phyloP scores from a whole-genome alignment of 192 early-diverging fungal genomes.

The Globomyces pollinis-pini region DNA sequence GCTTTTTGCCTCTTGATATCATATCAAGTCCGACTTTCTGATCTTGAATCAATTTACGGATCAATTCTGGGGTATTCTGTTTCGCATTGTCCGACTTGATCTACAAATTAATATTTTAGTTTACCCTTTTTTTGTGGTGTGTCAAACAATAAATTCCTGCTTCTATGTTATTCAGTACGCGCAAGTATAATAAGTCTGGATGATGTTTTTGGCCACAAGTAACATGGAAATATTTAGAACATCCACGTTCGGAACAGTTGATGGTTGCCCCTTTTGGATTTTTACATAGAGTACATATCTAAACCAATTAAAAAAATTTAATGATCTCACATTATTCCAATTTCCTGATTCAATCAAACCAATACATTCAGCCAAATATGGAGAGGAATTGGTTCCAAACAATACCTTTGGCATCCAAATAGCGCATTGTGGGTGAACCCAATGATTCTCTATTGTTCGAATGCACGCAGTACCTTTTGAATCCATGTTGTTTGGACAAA shows the following conservation, averaged over 20 bases:
- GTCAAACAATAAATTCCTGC: background rate
- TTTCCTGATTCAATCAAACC: conserved; percentile 27
- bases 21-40: background rate
- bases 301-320: background rate
- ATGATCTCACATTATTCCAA: conserved; percentile 25
- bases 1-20: background rate
- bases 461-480: conserved; percentile 17
- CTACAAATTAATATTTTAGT: too few relatives aligned
- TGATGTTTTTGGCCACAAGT: background rate
- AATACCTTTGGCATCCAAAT: conserved; percentile 32
- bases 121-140: background rate
- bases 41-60: background rate
- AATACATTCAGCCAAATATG: conserved; percentile 28
- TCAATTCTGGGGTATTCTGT: background rate
- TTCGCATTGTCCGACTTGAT: too few relatives aligned
- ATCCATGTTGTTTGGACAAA: conserved; percentile 19
- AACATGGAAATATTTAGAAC: conserved; percentile 6
- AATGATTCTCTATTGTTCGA: conserved; percentile 32
- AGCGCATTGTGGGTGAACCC: conserved; percentile 33
- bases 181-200: background rate
- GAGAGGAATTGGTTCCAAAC: conserved; percentile 18
- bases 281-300: conserved; percentile 27
- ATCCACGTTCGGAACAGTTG: conserved; percentile 27
- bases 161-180: background rate
- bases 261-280: conserved; percentile 20